Percentiles rank a stretch among this genome's conserved stretches.
Evolutionary conservation across 192 early-diverging fungal genomes (phyloP).

Genomic region (Podila verticillata): DNA sequence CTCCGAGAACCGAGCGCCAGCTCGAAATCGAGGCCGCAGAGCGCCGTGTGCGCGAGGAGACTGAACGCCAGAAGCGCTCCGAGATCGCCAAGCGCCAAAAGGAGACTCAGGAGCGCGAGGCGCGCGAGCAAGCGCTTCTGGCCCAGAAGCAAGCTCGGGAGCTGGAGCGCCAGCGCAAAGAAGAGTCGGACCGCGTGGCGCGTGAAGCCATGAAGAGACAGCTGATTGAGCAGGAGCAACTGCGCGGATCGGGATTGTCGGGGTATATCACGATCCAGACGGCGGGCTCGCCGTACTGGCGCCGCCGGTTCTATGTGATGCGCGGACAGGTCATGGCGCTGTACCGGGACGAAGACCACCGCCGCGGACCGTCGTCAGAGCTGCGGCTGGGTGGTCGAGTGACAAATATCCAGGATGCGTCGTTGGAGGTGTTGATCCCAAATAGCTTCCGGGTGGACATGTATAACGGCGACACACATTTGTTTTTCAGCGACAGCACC

Average conservation of each 20-base stretch:
- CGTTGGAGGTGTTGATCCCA: constrained; percentile 57
- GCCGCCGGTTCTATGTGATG: constrained; percentile 66
- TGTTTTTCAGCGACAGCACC: constrained; percentile 54
- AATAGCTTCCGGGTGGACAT: constrained; percentile 60
- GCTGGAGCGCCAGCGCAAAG: constrained; percentile 24
- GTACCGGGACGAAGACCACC: constrained; percentile 59
- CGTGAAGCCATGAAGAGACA: constrained; percentile 47
- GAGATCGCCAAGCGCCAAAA: constrained; percentile 29
- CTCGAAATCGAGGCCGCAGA: constrained; percentile 45
- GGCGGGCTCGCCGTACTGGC: constrained; percentile 60
- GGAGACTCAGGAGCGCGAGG: constrained; percentile 46
- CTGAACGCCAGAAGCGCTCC: constrained; percentile 50
- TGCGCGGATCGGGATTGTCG: constrained; percentile 36
- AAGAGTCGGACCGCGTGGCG: constrained; percentile 33
- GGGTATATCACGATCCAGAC: constrained; percentile 58
- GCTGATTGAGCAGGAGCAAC: constrained; percentile 36
- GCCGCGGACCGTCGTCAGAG: constrained; percentile 35
- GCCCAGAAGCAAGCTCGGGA: constrained; percentile 35
- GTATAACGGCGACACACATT: constrained; percentile 50
- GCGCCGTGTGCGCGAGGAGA: constrained; percentile 46
- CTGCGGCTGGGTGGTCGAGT: constrained; percentile 52
- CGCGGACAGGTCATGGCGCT: constrained; percentile 54
- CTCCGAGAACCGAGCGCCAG: constrained; percentile 41
- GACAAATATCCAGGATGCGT: constrained; percentile 51
- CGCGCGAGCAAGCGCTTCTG: constrained; percentile 51